Evolutionary conservation across 805 yeast species (phyloP).

Genomic region (Brettanomyces bruxellensis): DNA sequence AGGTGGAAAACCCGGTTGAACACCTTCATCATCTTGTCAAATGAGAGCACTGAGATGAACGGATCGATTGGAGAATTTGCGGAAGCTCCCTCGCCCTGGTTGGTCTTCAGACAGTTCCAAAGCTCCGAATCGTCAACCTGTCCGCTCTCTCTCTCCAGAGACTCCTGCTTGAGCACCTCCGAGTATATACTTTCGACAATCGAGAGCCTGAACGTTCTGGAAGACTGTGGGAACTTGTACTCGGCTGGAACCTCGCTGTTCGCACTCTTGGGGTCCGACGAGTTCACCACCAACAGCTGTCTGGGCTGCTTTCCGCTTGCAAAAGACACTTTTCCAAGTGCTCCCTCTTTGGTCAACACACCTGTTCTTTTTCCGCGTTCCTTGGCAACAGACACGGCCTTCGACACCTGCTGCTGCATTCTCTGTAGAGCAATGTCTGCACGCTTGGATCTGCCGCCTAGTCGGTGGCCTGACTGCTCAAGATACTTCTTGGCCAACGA

Average conservation of each 20-base stretch:
- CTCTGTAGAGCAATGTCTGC: conserved; percentile 90
- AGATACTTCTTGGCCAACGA: conserved; percentile 88
- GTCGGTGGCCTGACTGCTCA: conserved; percentile 84
- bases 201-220: conserved; percentile 48
- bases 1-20: conserved; percentile 85
- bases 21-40: conserved; percentile 81
- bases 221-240: conserved; percentile 24
- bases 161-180: conserved; percentile 70
- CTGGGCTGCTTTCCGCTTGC: conserved; percentile 82
- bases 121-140: conserved; percentile 39
- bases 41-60: conserved; percentile 72
- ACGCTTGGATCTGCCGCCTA: conserved; percentile 76
- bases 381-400: conserved; percentile 91
- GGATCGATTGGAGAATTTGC: conserved; percentile 62
- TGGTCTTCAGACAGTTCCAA: conserved; percentile 74
- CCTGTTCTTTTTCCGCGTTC: conserved; percentile 62
- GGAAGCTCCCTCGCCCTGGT: conserved; percentile 43
- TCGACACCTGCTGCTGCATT: conserved; percentile 97
- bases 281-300: conserved; percentile 59
- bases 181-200: conserved; percentile 73
- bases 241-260: conserved; percentile 23
- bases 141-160: conserved; percentile 51
- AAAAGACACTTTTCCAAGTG: conserved; percentile 77
- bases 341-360: conserved; percentile 65
- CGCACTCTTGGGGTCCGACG: conserved; percentile 17